Evolutionary conservation across 108 stramenopile genomes (phyloP).

Genomic region (Skeletonema potamos): DNA sequence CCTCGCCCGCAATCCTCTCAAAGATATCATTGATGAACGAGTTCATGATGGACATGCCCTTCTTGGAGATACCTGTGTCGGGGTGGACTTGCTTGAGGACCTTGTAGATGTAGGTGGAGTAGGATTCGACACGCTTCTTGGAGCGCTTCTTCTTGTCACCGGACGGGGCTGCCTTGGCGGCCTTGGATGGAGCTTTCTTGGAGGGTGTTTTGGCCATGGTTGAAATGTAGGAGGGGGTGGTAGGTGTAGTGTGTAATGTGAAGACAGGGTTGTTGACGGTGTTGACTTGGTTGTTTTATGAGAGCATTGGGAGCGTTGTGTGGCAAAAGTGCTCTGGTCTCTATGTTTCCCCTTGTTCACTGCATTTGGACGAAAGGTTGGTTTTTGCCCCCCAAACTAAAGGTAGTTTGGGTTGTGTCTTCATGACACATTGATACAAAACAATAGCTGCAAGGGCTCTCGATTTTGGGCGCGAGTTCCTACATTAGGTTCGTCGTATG

Average conservation of each 20-base stretch:
- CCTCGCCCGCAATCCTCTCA: constrained; percentile 88
- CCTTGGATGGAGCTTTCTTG: constrained; percentile 61
- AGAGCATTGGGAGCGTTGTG: too few relatives aligned
- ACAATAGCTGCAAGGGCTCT: too few relatives aligned
- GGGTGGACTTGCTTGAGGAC: constrained; percentile 84
- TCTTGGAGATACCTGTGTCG: constrained; percentile 93
- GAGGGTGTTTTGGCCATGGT: constrained; percentile 74
- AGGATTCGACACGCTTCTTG: constrained; percentile 84
- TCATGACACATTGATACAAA: too few relatives aligned
- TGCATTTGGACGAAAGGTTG: constrained; percentile 1
- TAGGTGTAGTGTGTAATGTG: too few relatives aligned
- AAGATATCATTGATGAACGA: constrained; percentile 96
- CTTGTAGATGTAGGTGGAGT: constrained; percentile 91
- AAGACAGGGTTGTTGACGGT: too few relatives aligned
- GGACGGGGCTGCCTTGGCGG: constrained; percentile 42
- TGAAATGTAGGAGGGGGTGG: not conserved
- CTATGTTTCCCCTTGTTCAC: too few relatives aligned
- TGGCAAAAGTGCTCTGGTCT: constrained; percentile 14
- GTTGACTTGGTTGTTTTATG: too few relatives aligned
- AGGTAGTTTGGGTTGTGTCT: too few relatives aligned
- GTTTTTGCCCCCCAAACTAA: too few relatives aligned
- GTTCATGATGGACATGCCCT: constrained; percentile 95
- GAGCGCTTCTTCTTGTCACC: constrained; percentile 39
- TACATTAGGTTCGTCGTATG: too few relatives aligned
- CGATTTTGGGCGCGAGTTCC: too few relatives aligned